Evolutionary conservation across 2,329 filamentous ascomycete species (phyloP), one percentile per base, ranked within the genome.

Genomic region (Epichloe typhina): DNA sequence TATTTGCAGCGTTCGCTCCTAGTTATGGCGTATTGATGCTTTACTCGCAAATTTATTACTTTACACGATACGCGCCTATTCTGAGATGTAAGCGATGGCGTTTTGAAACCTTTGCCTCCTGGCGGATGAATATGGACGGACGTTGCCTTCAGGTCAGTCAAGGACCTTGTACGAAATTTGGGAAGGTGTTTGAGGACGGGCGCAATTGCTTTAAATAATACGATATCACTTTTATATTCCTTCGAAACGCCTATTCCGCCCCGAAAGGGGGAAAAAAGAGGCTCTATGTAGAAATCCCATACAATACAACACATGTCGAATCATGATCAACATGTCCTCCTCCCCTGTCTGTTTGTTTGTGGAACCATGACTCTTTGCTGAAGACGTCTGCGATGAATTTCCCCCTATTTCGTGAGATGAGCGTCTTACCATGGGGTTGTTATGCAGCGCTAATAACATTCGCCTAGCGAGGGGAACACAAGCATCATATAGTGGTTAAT

Each of bases 81-180:
- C 50, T 57, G 54, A 53, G 51, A 7, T 11, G 46, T 26, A 44
- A 48, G 47, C 40, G 47, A 40, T 39, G 51, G 51, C 51, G 47
- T 52, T 50, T 31, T 44, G 31, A 31, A 31, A 31, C 8, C 31
- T 46, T 23, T 13, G 26, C 17, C 26, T 41, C 21, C 7, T 15
- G 9, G 15, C 6, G n/a, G 19, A n/a, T 17, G 13, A 17, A 17
- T 11, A 39, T 39, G 38, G 38, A 19, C 31, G 21, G 8, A 41
- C 5, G 17, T 41, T 23, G 39, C 19, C 38, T 39, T 39, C n/a
- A 39, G 38, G 38, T 39, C 38, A n/a, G n/a, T 17, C 9, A 15
- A 39, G 38, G 39, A 38, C 42, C 23, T 23, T 44, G 40, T 44
- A 44, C 47, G 33, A 49, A 36, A 15, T 33, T 6, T 15, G 12